These are phyloP conservation scores for Coemansia sp. DNA, from an alignment of 192 early-diverging fungal genomes.

Conservation along the genomic window DNA sequence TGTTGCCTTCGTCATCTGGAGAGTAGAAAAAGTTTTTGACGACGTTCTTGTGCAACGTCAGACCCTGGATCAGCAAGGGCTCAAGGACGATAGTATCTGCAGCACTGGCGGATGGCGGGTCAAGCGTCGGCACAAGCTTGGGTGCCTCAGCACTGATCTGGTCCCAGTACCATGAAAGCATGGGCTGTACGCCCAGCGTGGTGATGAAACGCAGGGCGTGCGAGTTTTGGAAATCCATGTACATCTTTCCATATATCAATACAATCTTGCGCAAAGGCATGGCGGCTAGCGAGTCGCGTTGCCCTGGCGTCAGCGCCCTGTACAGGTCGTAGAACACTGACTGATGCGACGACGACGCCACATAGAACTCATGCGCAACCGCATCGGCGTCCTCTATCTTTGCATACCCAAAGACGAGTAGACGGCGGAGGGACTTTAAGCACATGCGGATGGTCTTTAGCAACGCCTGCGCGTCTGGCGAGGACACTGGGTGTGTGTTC, in stretches of 20 bases:
- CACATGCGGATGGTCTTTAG: slow-evolving; percentile 65
- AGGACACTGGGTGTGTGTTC: neutral
- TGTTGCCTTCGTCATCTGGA: slow-evolving; percentile 16
- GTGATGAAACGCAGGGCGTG: slow-evolving; percentile 68
- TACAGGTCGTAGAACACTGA: slow-evolving; percentile 41
- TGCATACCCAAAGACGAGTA: slow-evolving; percentile 74
- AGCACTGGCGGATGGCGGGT: neutral
- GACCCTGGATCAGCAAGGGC: slow-evolving; percentile 70
- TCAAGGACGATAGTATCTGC: slow-evolving; percentile 33
- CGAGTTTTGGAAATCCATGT: slow-evolving; percentile 67
- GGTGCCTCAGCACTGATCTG: slow-evolving; percentile 42
- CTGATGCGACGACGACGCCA: slow-evolving; percentile 29
- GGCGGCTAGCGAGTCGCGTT: slow-evolving; percentile 10
- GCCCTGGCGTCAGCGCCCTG: slow-evolving; percentile 11
- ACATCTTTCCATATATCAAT: slow-evolving; percentile 75
- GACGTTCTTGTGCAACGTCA: slow-evolving; percentile 57
- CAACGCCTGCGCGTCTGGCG: slow-evolving; percentile 12
- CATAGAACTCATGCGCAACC: slow-evolving; percentile 31
- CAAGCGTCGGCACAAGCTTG: slow-evolving; percentile 20
- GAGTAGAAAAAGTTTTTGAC: slow-evolving; percentile 47
- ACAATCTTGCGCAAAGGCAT: slow-evolving; percentile 55
- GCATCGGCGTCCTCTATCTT: slow-evolving; percentile 40
- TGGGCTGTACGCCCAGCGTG: slow-evolving; percentile 58
- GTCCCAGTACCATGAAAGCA: slow-evolving; percentile 77
- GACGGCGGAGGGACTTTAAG: slow-evolving; percentile 72